A percentile compares a stretch with the other conserved stretches of the same genome.
Conservation (phyloP, 2,329 filamentous ascomycete species). For the Aureobasidium sp. region DNA sequence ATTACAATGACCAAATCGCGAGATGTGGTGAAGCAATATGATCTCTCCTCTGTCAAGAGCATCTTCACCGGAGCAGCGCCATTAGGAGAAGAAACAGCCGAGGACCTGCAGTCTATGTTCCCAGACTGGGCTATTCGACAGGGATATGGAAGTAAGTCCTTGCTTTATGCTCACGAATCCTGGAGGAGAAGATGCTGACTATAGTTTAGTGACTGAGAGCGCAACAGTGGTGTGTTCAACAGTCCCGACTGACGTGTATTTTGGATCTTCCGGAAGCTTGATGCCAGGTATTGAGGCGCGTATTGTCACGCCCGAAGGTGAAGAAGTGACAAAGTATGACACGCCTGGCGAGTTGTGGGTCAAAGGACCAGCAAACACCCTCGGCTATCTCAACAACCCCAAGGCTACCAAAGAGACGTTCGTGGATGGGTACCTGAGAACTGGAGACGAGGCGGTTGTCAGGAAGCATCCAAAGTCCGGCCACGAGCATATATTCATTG, state of each 20-base stretch:
- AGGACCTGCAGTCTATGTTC: constrained; percentile 54
- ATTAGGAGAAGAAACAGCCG: constrained; percentile 63
- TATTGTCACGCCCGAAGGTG: constrained; percentile 60
- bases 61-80: constrained; percentile 75
- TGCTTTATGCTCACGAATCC: background rate
- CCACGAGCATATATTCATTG: constrained; percentile 75
- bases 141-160: constrained; percentile 52
- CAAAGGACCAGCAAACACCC: constrained; percentile 65
- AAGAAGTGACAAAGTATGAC: constrained; percentile 63
- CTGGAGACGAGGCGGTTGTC: constrained; percentile 76
- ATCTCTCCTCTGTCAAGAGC: constrained; percentile 58
- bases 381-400: constrained; percentile 83
- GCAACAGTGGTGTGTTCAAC: constrained; percentile 61
- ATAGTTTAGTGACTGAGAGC: constrained; percentile 59
- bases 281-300: constrained; percentile 59
- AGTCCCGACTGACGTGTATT: constrained; percentile 55
- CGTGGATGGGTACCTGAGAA: constrained; percentile 55
- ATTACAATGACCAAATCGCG: constrained; percentile 65
- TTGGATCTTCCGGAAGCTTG: constrained; percentile 66
- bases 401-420: constrained; percentile 75
- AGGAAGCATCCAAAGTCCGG: constrained; percentile 52
- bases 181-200: background rate
- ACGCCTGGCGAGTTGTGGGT: constrained; percentile 75
- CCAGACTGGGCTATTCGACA: constrained; percentile 60
- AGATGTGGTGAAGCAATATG: constrained; percentile 55